These are phyloP conservation scores for Akanthomyces uredinophilus DNA, from an alignment of 2,329 filamentous ascomycete genomes.

Conservation along the genomic window DNA sequence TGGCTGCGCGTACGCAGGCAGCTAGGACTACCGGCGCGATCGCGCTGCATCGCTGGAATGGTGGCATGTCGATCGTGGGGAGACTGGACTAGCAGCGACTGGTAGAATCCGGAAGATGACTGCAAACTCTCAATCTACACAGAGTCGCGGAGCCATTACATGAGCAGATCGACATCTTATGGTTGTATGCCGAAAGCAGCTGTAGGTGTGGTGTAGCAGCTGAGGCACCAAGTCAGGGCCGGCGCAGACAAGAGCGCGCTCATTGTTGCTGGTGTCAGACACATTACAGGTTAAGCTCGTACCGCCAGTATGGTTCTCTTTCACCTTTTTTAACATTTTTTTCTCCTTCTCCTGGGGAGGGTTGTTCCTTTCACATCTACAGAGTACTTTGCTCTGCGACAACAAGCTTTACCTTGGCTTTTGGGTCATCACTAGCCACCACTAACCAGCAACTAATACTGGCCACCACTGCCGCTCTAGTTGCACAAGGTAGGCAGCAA, in stretches of 20 bases:
- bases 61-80: not conserved
- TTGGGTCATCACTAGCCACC: too few species aligned
- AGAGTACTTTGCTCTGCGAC: too few species aligned
- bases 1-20: not conserved
- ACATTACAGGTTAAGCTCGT: not conserved
- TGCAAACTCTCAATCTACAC: not conserved
- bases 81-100: not conserved
- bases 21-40: not conserved
- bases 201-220: not conserved
- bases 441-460: too few species aligned
- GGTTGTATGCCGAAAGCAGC: not conserved
- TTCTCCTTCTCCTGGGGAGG: too few species aligned
- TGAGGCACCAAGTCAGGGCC: not conserved
- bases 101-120: not conserved
- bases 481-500: too few species aligned
- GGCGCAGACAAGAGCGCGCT: too few species aligned
- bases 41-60: not conserved
- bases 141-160: not conserved
- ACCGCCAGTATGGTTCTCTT: not conserved
- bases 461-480: too few species aligned
- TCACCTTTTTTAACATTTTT: not conserved
- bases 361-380: too few species aligned
- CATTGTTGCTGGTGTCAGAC: not conserved
- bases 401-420: too few species aligned
- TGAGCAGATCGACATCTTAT: not conserved